Evolutionary conservation across 106 monocot species (phyloP).

Genomic region (Phalaenopsis aphrodite): DNA sequence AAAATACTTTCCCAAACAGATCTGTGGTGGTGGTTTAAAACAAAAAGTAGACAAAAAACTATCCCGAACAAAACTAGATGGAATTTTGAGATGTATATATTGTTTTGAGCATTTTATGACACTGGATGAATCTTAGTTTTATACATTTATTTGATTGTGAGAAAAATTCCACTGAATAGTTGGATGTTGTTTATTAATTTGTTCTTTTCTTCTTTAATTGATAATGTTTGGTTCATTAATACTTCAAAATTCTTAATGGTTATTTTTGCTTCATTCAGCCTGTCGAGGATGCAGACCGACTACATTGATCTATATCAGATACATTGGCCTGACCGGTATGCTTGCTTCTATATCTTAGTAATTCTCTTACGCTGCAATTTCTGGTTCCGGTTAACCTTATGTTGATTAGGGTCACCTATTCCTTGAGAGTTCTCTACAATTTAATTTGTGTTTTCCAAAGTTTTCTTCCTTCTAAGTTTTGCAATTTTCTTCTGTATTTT

Average conservation of each 20-base stretch:
- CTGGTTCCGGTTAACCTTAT: slow-evolving; percentile 1
- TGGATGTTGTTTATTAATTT: too few species aligned
- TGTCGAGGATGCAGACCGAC: slow-evolving; percentile 57
- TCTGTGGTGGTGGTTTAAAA: too few species aligned
- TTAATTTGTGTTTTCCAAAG: neutral
- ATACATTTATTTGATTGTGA: too few species aligned
- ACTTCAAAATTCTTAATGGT: neutral
- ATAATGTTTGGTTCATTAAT: too few species aligned
- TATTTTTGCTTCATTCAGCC: slow-evolving; percentile 27
- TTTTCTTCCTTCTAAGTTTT: neutral
- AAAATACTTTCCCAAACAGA: too few species aligned
- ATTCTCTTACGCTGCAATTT: slow-evolving; percentile 1
- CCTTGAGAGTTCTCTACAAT: neutral
- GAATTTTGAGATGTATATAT: too few species aligned
- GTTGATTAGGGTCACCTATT: neutral
- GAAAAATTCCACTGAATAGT: too few species aligned
- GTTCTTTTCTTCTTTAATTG: too few species aligned
- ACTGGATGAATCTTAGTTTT: too few species aligned
- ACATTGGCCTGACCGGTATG: slow-evolving; percentile 95
- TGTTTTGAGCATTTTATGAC: too few species aligned
- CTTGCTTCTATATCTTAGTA: neutral
- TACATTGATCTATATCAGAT: slow-evolving; percentile 97
- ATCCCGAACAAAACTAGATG: too few species aligned
- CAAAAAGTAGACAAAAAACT: too few species aligned
- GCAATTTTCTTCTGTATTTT: neutral